Base-by-base conservation (phyloP, 306 rosid species). In the Cucumis hystrix region DNA sequence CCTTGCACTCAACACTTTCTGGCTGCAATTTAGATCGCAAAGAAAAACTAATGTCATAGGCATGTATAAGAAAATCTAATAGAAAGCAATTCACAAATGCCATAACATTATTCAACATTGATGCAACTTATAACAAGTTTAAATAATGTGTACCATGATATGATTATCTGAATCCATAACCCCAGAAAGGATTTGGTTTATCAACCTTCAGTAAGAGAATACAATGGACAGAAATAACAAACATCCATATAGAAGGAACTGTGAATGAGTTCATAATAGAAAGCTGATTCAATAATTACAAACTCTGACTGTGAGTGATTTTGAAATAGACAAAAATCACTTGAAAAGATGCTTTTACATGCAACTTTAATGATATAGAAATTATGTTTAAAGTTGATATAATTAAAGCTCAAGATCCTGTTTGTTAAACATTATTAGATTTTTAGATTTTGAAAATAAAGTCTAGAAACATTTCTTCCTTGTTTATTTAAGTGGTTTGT, bases 1-100 rank as follows among this genome's bases (percentile, higher is more conserved):
- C 16, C 86, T 77, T 40, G 84, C 86, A 83, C 89, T 96, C 87
- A 94, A 80, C 82, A 94, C 21, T 80, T 92, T 92, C 78, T 83
- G 89, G 77, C 98, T 94, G 93, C 77, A 74, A 82, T 49, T 72
- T 74, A 4, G n/a, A 41, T 74, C 69, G 69, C 33, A 79, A 8
- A 35, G 35, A 78, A 10, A 10, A 77, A 8, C 52, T 43, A 37
- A 15, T 61, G 51, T 66, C 4, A 47, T 18, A 40, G 73, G 10
- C 30, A 47, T 47, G 16, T 11, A 47, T 47, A 47, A 47, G 3
- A 28, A 28, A 28, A 28, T 28, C 30, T 2, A 28, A 28, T 1
- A 28, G 30, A 0, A 28, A 28, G 30, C 30, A 60, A 60, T 12
- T 11, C 37, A 12, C 39, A 11, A 61, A 11, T 28, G 66, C 17